Evolutionary conservation across 2,329 filamentous ascomycete species (phyloP).

Genomic region (Fusarium sp.): DNA sequence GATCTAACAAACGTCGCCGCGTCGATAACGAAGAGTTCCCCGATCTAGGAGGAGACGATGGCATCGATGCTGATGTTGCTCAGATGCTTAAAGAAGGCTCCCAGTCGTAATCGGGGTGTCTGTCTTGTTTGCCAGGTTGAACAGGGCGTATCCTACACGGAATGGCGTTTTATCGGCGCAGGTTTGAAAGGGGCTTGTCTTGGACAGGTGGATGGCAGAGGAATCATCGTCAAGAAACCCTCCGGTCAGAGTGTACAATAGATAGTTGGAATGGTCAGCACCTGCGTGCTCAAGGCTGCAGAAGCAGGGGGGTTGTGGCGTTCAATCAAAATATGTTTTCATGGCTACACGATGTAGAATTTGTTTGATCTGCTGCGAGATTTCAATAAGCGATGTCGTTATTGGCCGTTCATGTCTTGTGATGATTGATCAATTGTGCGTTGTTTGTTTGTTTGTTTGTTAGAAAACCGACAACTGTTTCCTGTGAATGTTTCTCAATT

Average conservation of each 20-base stretch:
- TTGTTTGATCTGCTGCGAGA: neutral
- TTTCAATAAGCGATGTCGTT: neutral
- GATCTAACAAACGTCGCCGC: slow-evolving; percentile 67
- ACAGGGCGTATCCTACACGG: neutral
- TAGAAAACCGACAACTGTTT: neutral
- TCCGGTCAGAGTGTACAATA: slow-evolving; percentile 6
- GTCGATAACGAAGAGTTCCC: slow-evolving; percentile 64
- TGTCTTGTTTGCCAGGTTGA: neutral
- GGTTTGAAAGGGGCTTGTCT: neutral
- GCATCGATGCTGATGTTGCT: slow-evolving; percentile 66
- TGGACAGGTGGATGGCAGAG: neutral
- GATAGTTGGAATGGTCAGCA: neutral
- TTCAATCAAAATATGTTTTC: neutral
- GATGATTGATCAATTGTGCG: no score
- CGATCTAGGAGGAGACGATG: slow-evolving; percentile 65
- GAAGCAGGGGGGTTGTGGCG: neutral
- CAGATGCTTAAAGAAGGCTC: slow-evolving; percentile 58
- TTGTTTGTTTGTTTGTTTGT: neutral
- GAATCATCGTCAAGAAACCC: neutral
- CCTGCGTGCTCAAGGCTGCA: neutral
- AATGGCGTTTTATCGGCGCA: neutral
- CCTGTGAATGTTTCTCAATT: neutral
- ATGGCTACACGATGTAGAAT: neutral
- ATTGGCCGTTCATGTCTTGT: neutral
- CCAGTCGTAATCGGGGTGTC: slow-evolving; percentile 21